phyloP scores from a whole-genome alignment of 352 stramenopile genomes.

The Pythium dissimile region DNA sequence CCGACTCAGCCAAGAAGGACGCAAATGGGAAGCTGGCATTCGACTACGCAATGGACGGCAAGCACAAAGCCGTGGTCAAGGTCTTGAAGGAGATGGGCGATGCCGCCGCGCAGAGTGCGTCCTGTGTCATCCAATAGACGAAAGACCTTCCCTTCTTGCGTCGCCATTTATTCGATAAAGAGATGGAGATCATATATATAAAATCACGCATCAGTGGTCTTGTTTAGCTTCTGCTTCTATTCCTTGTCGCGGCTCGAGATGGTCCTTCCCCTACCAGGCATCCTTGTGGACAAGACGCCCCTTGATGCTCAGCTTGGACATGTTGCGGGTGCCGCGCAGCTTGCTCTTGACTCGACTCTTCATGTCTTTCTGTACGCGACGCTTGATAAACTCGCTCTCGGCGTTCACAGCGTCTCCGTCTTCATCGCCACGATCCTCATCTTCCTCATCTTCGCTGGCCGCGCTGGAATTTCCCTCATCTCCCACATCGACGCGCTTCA shows the following conservation, averaged over 20 bases:
- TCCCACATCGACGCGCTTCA: conserved; percentile 22
- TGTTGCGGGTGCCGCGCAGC: conserved; percentile 68
- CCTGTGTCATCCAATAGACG: conserved; percentile 79
- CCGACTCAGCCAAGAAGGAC: conserved; percentile 87
- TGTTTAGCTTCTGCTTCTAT: neutral
- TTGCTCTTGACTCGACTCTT: conserved; percentile 49
- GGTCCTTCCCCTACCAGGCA: conserved; percentile 44
- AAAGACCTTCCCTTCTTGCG: neutral
- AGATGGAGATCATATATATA: conserved; percentile 23
- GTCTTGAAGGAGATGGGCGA: conserved; percentile 92
- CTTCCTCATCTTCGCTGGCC: conserved; percentile 22
- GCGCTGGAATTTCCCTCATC: conserved; percentile 22
- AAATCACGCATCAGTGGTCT: neutral
- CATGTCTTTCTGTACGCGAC: conserved; percentile 72
- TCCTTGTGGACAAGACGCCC: conserved; percentile 82
- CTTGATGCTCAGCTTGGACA: conserved; percentile 85
- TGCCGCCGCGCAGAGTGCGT: conserved; percentile 78
- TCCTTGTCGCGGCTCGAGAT: neutral
- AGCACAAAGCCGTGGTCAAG: conserved; percentile 91
- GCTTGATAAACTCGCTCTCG: conserved; percentile 78
- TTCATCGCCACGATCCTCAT: conserved; percentile 6
- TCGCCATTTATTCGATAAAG: conserved; percentile 6
- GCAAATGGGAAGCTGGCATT: conserved; percentile 89
- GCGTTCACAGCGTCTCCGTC: conserved; percentile 37
- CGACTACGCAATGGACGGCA: conserved; percentile 90